These are phyloP conservation scores for Polytrichum formosum DNA, from an alignment of 225 moss, liverwort and hornwort species.

Conservation along the genomic window DNA sequence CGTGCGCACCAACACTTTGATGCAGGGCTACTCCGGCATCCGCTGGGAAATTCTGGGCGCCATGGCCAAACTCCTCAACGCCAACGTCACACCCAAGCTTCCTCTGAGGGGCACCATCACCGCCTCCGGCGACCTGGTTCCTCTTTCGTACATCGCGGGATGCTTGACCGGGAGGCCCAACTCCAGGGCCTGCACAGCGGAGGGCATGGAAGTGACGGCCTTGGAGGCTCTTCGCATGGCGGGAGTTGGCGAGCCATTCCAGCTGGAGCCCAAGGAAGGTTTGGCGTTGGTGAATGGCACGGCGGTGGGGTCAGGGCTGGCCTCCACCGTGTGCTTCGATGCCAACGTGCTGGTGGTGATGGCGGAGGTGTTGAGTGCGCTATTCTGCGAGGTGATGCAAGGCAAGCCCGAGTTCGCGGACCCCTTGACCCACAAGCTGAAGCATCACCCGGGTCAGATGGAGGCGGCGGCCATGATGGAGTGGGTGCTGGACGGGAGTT, in stretches of 20 bases:
- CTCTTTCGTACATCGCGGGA: slow-evolving; percentile 51
- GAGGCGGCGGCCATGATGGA: slow-evolving; percentile 61
- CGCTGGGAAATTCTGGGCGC: slow-evolving; percentile 48
- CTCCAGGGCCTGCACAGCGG: slow-evolving; percentile 31
- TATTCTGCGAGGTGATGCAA: slow-evolving; percentile 53
- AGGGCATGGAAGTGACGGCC: slow-evolving; percentile 34
- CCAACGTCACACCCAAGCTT: slow-evolving; percentile 46
- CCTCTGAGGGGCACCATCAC: slow-evolving; percentile 46
- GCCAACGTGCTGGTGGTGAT: slow-evolving; percentile 40
- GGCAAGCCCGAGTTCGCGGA: slow-evolving; percentile 53
- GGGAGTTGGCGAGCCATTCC: slow-evolving; percentile 37
- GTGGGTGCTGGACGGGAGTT: slow-evolving; percentile 46
- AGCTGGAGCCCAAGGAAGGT: slow-evolving; percentile 49
- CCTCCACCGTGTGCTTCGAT: slow-evolving; percentile 50
- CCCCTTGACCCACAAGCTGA: slow-evolving; percentile 46
- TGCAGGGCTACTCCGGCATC: slow-evolving; percentile 59
- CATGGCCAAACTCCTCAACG: slow-evolving; percentile 35
- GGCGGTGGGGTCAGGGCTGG: slow-evolving; percentile 46
- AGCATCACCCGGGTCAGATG: slow-evolving; percentile 55
- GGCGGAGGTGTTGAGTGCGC: slow-evolving; percentile 37
- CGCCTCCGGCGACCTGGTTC: slow-evolving; percentile 47
- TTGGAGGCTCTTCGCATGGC: slow-evolving; percentile 42
- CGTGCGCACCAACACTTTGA: slow-evolving; percentile 50
- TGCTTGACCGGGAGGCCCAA: slow-evolving; percentile 46
- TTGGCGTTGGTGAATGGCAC: slow-evolving; percentile 55